Percentiles rank a stretch among this genome's conserved stretches.
phyloP scores from a whole-genome alignment of 78 protist genomes.

The Guillardia theta region DNA sequence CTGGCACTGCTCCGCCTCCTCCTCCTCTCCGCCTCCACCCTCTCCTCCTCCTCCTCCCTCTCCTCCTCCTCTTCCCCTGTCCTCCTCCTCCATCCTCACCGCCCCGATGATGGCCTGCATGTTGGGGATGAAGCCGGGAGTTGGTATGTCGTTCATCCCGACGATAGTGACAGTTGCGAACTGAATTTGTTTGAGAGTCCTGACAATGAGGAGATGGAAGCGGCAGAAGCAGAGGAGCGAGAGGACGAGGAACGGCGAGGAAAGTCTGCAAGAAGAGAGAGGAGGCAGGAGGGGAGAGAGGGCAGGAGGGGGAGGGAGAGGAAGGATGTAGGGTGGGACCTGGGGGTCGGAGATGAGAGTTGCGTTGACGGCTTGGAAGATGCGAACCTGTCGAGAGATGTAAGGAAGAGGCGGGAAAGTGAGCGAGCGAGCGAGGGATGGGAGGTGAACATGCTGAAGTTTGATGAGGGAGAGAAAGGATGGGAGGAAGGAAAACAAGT shows the following conservation, averaged over 20 bases:
- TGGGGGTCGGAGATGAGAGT: background rate
- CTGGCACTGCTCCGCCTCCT: too few relatives aligned
- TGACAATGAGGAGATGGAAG: background rate
- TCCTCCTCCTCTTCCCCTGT: too few relatives aligned
- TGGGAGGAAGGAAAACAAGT: background rate
- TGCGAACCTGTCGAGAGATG: background rate
- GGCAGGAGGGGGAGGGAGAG: background rate
- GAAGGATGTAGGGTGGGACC: background rate
- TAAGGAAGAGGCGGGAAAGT: too few relatives aligned
- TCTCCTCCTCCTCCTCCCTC: too few relatives aligned
- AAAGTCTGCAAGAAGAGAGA: background rate
- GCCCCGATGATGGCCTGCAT: conserved; percentile 2
- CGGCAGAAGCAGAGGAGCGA: background rate
- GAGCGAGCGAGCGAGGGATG: background rate
- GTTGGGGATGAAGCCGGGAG: background rate
- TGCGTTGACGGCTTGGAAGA: background rate
- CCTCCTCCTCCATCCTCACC: too few relatives aligned
- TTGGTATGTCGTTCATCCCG: background rate
- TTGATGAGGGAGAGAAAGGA: background rate
- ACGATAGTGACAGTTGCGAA: background rate
- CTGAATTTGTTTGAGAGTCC: background rate
- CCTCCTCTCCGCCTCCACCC: too few relatives aligned
- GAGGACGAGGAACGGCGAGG: too few relatives aligned
- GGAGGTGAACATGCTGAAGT: background rate
- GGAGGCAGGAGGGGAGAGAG: background rate